Conservation (phyloP, 164 flowering plant species). For the Taxillus chinensis region DNA sequence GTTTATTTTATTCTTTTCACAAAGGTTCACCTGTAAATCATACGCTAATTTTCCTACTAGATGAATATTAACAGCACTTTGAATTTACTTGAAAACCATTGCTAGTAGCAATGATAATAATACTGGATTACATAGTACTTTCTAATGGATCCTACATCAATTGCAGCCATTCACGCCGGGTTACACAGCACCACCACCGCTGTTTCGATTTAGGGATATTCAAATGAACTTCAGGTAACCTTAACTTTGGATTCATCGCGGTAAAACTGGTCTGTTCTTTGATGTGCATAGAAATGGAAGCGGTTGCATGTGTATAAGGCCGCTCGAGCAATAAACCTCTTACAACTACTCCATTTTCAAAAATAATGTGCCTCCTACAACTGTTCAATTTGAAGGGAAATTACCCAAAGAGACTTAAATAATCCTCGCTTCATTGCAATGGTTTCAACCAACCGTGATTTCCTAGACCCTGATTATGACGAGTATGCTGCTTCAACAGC, state of each 20-base stretch:
- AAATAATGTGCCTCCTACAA: too few species aligned
- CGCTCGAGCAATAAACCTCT: too few species aligned
- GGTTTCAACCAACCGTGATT: slow-evolving; percentile 35
- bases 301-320: too few species aligned
- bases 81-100: too few species aligned
- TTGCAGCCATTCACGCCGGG: slow-evolving; percentile 54
- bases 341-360: too few species aligned
- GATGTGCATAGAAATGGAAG: too few species aligned
- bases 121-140: too few species aligned
- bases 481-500: slow-evolving; percentile 33
- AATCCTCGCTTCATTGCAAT: slow-evolving; percentile 33
- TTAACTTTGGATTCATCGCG: not conserved
- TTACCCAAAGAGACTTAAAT: slow-evolving; percentile 29
- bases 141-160: not conserved
- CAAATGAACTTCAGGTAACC: slow-evolving; percentile 53
- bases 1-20: not conserved
- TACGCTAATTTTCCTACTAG: too few species aligned
- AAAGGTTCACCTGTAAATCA: too few species aligned
- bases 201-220: slow-evolving; percentile 37
- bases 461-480: slow-evolving; percentile 23
- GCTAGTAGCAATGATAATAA: too few species aligned
- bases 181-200: slow-evolving; percentile 56
- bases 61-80: too few species aligned
- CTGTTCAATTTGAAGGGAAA: slow-evolving; percentile 20
- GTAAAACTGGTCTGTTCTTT: not conserved